Percentiles rank a stretch among this genome's conserved stretches.
These are phyloP conservation scores for Dipteronia dyeriana DNA, from an alignment of 345 rosid species.

Conservation along the genomic window DNA sequence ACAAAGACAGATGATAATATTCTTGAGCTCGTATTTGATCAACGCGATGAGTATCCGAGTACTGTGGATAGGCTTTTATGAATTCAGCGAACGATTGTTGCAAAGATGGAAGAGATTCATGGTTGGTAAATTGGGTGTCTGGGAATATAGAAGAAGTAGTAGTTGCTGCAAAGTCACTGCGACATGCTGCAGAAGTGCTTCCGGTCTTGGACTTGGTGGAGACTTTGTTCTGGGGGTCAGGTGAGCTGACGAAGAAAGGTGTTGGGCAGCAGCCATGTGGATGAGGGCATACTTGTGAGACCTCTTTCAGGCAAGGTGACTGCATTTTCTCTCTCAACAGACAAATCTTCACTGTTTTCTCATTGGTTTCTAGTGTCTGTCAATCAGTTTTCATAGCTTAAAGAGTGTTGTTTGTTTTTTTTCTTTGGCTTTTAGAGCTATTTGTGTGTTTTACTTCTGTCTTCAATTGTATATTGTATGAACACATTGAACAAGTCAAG, in stretches of 20 bases:
- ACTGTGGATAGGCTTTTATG: slow-evolving; percentile 64
- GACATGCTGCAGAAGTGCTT: slow-evolving; percentile 58
- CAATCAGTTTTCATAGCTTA: not conserved
- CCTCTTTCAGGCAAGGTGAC: slow-evolving; percentile 42
- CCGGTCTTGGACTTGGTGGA: slow-evolving; percentile 32
- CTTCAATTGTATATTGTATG: slow-evolving; percentile 4
- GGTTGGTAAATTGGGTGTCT: slow-evolving; percentile 68
- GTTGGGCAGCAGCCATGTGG: slow-evolving; percentile 66
- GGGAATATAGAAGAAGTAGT: slow-evolving; percentile 72
- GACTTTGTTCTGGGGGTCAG: slow-evolving; percentile 38
- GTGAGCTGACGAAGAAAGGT: slow-evolving; percentile 29
- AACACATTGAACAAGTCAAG: slow-evolving; percentile 36
- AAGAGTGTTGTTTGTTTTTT: not conserved
- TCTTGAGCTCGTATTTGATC: slow-evolving; percentile 69
- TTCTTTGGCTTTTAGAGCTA: not conserved
- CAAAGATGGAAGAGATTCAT: slow-evolving; percentile 76
- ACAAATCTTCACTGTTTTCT: slow-evolving; percentile 3
- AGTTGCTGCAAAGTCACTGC: slow-evolving; percentile 62
- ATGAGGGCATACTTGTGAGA: slow-evolving; percentile 45
- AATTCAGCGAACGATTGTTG: slow-evolving; percentile 62
- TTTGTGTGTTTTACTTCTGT: not conserved
- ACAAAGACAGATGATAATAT: slow-evolving; percentile 62
- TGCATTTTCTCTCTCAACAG: slow-evolving; percentile 32
- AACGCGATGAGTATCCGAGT: slow-evolving; percentile 49
- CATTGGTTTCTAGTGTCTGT: slow-evolving; percentile 9